Evolutionary conservation across 805 yeast species (phyloP).

Genomic region (Ogataea corticis): DNA sequence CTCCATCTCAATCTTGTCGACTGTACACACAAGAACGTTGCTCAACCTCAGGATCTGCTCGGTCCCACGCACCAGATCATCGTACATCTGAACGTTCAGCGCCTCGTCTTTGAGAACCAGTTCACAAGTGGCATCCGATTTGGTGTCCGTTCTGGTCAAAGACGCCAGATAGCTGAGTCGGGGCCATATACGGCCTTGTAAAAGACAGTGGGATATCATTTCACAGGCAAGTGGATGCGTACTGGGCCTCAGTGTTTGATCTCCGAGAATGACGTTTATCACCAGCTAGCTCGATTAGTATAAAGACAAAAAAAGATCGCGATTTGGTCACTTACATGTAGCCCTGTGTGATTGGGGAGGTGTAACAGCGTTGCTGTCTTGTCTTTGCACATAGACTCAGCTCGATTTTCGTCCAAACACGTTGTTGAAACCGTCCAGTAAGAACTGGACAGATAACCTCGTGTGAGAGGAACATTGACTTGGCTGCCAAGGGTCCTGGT

Average conservation of each 20-base stretch:
- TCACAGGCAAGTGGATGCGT: slow-evolving; percentile 20
- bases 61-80: slow-evolving; percentile 13
- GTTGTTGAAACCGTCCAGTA: neutral
- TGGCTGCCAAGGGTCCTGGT: neutral
- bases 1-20: slow-evolving; percentile 10
- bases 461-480: neutral
- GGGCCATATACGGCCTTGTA: slow-evolving; percentile 18
- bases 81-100: slow-evolving; percentile 17
- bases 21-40: slow-evolving; percentile 8
- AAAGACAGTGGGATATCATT: slow-evolving; percentile 19
- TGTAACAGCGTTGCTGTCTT: neutral
- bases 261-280: slow-evolving; percentile 11
- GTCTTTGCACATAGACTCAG: neutral
- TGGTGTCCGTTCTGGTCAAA: neutral
- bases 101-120: slow-evolving; percentile 14
- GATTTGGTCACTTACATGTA: slow-evolving; percentile 5
- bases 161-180: slow-evolving; percentile 11
- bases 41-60: slow-evolving; percentile 12
- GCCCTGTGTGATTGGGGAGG: slow-evolving; percentile 10
- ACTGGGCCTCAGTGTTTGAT: slow-evolving; percentile 5
- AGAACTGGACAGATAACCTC: slow-evolving; percentile 1
- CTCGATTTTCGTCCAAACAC: neutral
- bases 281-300: slow-evolving; percentile 8
- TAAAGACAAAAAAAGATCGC: neutral
- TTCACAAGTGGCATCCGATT: slow-evolving; percentile 7